Base-by-base conservation (phyloP, 805 yeast genomes). In the Kazachstania martiniae region DNA sequence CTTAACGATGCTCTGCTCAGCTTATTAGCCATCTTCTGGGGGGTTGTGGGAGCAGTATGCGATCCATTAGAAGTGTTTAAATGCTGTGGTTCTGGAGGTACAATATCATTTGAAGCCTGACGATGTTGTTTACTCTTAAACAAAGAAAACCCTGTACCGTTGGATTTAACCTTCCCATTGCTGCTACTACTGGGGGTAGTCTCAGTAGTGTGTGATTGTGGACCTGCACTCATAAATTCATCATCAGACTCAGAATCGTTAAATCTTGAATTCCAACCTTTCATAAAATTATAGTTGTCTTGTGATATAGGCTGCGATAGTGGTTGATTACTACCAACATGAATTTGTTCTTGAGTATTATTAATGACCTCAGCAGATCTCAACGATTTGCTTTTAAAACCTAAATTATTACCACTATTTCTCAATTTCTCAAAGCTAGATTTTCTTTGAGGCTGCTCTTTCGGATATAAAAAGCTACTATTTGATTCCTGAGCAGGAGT, bases 191-290 rank as follows among this genome's bases (percentile, higher is more conserved):
- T 7, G 21, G 7, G 21, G 7, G 9, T 19, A 19, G 7, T 19
- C 21, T 19, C 21, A 10, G 21, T 19, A n/a, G n/a, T n/a, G n/a
- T n/a, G n/a, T 19, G 21, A 19, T 19, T 7, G 21, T 19, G 21
- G 10, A 12, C 37, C 31, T 1, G 36, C 18, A 8, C 29, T 29
- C 4, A 21, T 53, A 17, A 43, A 46, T 14, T 67, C 73, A 10
- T 50, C 51, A 28, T 76, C 83, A 10, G 77, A 75, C 44, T 76
- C 82, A 3, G 81, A 74, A 47, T 77, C 85, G 4, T 61, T 63
- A 39, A 75, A 68, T 43, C 83, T 62, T 1, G 84, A 75, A 35
- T 58, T 31, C 37, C 39, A 32, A 6, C 34, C 39, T 8, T 19
- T 19, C 8, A 8, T 19, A 19, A 19, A 8, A 19, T 19, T 8